phyloP scores from a whole-genome alignment of 495 filamentous ascomycete species.

The Articulospora tetracladia region DNA sequence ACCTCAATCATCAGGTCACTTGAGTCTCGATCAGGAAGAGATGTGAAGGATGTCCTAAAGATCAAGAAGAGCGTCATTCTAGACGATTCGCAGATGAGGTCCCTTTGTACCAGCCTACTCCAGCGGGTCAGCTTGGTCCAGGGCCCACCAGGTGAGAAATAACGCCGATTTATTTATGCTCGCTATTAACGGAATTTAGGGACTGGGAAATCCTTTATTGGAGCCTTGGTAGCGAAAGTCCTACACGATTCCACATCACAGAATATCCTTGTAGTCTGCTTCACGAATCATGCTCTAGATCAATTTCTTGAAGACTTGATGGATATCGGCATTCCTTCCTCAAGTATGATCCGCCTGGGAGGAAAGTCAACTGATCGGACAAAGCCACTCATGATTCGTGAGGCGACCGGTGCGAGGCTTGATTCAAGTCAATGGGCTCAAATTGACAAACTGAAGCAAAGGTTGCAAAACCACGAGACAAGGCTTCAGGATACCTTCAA shows the following conservation, averaged over 20 bases:
- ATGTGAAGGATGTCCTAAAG: constrained; percentile 31
- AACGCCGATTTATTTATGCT: no score
- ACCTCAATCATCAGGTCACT: background rate
- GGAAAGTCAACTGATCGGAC: constrained; percentile 52
- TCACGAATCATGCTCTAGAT: constrained; percentile 72
- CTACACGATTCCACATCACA: constrained; percentile 48
- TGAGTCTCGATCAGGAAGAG: background rate
- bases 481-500: constrained; percentile 26
- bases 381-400: constrained; percentile 38
- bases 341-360: constrained; percentile 65
- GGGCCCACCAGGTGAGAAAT: constrained; percentile 64
- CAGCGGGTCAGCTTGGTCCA: constrained; percentile 63
- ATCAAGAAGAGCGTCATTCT: constrained; percentile 16
- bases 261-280: constrained; percentile 58
- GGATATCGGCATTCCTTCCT: constrained; percentile 51
- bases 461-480: constrained; percentile 6
- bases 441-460: constrained; percentile 10
- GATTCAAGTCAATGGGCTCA: constrained; percentile 11
- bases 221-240: constrained; percentile 59
- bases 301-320: constrained; percentile 71
- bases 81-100: constrained; percentile 56
- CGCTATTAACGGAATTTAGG: constrained; percentile 38
- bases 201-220: constrained; percentile 79
- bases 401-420: constrained; percentile 32
- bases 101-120: constrained; percentile 50